A percentile compares a stretch with the other conserved stretches of the same genome.
Evolutionary conservation across 75 land plant genomes (phyloP).

Genomic region (Cunninghamia lanceolata): DNA sequence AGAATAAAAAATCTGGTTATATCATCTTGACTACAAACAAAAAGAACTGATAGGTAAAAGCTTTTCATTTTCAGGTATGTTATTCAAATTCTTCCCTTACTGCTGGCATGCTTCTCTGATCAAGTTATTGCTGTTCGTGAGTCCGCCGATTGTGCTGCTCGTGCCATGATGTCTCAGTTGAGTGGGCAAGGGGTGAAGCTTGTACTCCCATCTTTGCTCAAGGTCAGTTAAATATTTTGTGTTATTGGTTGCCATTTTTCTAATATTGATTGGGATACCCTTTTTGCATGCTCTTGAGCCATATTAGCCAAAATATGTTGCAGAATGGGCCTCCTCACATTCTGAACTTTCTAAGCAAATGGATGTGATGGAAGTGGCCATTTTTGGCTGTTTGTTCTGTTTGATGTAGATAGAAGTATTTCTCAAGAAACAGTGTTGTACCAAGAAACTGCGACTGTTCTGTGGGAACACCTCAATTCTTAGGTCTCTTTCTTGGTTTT

Average conservation of each 20-base stretch:
- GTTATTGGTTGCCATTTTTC: not conserved
- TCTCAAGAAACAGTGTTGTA: not conserved
- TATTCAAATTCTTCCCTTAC: constrained; percentile 81
- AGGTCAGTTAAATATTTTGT: constrained; percentile 42
- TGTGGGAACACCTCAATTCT: not conserved
- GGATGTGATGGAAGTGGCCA: not conserved
- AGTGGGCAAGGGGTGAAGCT: constrained; percentile 97
- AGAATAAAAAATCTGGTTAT: not conserved
- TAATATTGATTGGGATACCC: not conserved
- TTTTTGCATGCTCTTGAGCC: not conserved
- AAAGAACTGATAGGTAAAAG: not conserved
- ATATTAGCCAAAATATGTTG: not conserved
- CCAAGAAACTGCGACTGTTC: not conserved
- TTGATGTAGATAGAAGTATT: not conserved
- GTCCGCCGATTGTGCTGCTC: constrained; percentile 94
- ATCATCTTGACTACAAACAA: constrained; percentile 7
- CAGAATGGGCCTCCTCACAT: not conserved
- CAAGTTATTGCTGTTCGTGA: constrained; percentile 97
- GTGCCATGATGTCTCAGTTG: constrained; percentile 98
- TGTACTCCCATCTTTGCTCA: constrained; percentile 90
- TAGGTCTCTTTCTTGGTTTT: not conserved
- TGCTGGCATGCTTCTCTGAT: constrained; percentile 93
- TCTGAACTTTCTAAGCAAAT: not conserved
- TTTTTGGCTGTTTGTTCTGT: not conserved
- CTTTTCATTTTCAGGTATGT: constrained; percentile 72